Evolutionary conservation across 2,329 filamentous ascomycete species (phyloP), one percentile per base, ranked within the genome.

Genomic region (Colletotrichum abscissum): DNA sequence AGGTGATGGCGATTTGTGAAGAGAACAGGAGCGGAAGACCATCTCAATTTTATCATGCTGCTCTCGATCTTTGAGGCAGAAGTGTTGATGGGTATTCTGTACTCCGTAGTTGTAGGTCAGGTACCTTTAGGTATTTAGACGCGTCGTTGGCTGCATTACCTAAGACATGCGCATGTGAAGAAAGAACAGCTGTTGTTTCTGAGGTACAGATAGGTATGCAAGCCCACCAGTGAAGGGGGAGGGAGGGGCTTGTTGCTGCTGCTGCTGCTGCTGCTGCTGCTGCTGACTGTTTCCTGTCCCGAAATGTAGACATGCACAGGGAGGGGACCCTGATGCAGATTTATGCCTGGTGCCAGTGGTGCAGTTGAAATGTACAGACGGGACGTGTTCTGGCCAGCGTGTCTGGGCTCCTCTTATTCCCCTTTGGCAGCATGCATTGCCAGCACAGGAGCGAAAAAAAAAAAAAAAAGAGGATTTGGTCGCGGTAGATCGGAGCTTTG

Each of bases 321-420:
- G 24, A 22, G 35, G 28, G 38, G 54, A 9, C 24, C 30, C 33
- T 57, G 58, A 58, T 65, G 59, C 59, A 69, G 59, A 69, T 49
- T 58, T 55, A 62, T 67, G 59, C 24, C 28, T 69, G 64, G 52
- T 49, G 56, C 30, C n/a, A 19, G 9, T 28, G 22, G 38, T 46
- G 24, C 33, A 30, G 46, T 16, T 7, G 33, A 30, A 33, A 14
- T 28, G 6, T 26, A 11, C n/a, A 30, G 52, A 28, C 35, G n/a
- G 35, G 28, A 35, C 9, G 56, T 49, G 42, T 49, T 19, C 63
- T 42, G 28, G 65, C 54, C 67, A 66, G 26, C 42, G 59, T 73
- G 70, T 65, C 70, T 73, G 49, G 70, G 70, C 70, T 73, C 56
- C 59, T 63, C 64, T 19, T 19, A 28, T 28, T 24, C 8, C 38